Conservation (phyloP, 805 yeast genomes). For the Kuraishia capsulata region DNA sequence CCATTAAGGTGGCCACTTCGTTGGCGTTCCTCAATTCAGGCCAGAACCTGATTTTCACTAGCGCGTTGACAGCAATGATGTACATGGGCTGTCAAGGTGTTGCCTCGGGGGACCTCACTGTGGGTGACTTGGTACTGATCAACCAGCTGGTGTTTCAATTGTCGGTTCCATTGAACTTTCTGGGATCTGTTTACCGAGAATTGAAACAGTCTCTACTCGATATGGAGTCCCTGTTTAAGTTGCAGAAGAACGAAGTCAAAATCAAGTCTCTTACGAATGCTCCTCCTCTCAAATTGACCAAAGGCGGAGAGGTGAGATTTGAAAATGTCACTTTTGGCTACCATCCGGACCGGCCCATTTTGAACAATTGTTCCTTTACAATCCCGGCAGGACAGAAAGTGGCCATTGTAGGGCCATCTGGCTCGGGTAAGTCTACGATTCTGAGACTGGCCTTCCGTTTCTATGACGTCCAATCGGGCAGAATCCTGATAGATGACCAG, state of each 20-base stretch:
- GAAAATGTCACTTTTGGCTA: constrained; percentile 93
- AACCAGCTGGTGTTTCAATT: constrained; percentile 95
- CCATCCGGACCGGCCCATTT: constrained; percentile 79
- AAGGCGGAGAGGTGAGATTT: constrained; percentile 72
- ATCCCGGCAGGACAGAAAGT: constrained; percentile 89
- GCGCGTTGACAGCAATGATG: constrained; percentile 95
- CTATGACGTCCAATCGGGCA: constrained; percentile 73
- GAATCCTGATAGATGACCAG: constrained; percentile 80
- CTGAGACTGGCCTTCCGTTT: constrained; percentile 79
- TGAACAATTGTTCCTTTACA: constrained; percentile 69
- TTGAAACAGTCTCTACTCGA: constrained; percentile 86
- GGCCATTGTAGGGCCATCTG: constrained; percentile 95
- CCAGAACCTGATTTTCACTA: constrained; percentile 71
- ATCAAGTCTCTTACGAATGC: constrained; percentile 60
- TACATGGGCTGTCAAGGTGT: constrained; percentile 95
- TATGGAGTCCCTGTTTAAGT: constrained; percentile 88
- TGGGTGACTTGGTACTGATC: constrained; percentile 90
- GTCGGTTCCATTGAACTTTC: constrained; percentile 86
- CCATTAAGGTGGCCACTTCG: constrained; percentile 77
- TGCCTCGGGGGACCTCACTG: constrained; percentile 71
- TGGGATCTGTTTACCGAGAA: constrained; percentile 94
- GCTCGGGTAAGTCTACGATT: constrained; percentile 91
- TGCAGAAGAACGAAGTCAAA: constrained; percentile 65
- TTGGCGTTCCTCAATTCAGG: constrained; percentile 73
- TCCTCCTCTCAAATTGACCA: constrained; percentile 41